These are phyloP conservation scores for Fusarium sp. DNA, from an alignment of 2,329 filamentous ascomycete genomes.

Conservation along the genomic window DNA sequence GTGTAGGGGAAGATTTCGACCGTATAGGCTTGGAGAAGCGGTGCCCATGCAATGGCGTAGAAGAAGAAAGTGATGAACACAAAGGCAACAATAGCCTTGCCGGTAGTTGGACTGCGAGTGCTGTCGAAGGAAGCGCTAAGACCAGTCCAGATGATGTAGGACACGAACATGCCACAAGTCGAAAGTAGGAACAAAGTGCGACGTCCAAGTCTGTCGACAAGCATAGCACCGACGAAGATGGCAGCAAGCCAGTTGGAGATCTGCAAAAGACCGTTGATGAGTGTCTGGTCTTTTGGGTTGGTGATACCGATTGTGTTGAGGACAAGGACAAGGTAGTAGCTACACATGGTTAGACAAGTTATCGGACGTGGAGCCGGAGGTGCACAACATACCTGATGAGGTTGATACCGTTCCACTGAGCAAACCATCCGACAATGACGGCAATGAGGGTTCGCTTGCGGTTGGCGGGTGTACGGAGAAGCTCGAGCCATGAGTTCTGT, in stretches of 20 bases:
- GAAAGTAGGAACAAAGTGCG: constrained; percentile 55
- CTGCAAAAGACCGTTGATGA: constrained; percentile 49
- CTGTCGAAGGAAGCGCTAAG: constrained; percentile 43
- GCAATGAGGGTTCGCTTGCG: constrained; percentile 43
- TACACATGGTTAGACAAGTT: background rate
- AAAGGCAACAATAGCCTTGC: constrained; percentile 50
- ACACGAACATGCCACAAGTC: constrained; percentile 53
- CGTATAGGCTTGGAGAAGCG: constrained; percentile 48
- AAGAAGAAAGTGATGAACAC: constrained; percentile 56
- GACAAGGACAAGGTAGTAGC: constrained; percentile 55
- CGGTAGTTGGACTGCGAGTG: constrained; percentile 39
- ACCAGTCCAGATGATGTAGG: constrained; percentile 50
- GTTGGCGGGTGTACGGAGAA: constrained; percentile 53
- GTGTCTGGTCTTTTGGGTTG: constrained; percentile 51
- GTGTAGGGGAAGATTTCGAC: constrained; percentile 47
- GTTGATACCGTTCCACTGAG: constrained; percentile 43
- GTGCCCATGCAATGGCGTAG: constrained; percentile 53
- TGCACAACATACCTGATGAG: constrained; percentile 21
- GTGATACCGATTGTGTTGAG: constrained; percentile 56
- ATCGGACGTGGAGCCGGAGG: accelerated
- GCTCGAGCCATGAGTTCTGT: constrained; percentile 54
- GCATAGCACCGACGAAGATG: constrained; percentile 52
- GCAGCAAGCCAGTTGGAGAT: constrained; percentile 55
- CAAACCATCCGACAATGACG: constrained; percentile 36
- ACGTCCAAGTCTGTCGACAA: constrained; percentile 56